These are phyloP conservation scores for Tausonia pullulans DNA, from an alignment of 1,284 basidiomycete species.

Conservation along the genomic window DNA sequence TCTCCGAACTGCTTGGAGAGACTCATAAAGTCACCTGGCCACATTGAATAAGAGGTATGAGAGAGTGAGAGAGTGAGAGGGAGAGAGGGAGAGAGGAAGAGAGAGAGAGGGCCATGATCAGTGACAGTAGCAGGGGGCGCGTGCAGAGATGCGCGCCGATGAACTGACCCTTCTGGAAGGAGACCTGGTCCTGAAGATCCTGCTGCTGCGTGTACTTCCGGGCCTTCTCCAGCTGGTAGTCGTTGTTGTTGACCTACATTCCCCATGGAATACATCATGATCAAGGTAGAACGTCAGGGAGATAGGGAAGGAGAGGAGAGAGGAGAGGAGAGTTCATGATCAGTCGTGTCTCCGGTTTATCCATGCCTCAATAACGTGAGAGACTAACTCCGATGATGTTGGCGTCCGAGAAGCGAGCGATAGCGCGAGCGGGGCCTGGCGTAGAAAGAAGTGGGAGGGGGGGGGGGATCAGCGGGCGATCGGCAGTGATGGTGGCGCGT, in stretches of 20 bases:
- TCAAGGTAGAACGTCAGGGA: neutral
- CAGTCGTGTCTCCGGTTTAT: neutral
- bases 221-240: constrained; percentile 78
- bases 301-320: neutral
- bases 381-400: constrained; percentile 54
- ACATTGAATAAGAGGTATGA: neutral
- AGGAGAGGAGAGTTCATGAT: neutral
- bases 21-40: constrained; percentile 78
- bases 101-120: neutral
- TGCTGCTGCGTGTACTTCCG: constrained; percentile 70
- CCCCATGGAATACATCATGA: neutral
- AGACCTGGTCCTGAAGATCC: constrained; percentile 64
- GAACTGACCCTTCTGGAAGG: constrained; percentile 59
- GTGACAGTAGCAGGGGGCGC: constrained; percentile 10
- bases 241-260: constrained; percentile 70
- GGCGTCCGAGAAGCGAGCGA: constrained; percentile 80
- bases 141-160: constrained; percentile 19
- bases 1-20: constrained; percentile 84
- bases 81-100: neutral
- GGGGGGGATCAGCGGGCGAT: too few species aligned
- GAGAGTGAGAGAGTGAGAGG: neutral
- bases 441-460: too few species aligned
- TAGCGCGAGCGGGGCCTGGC: constrained; percentile 29
- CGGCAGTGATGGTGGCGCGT: constrained; percentile 59
- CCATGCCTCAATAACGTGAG: too few species aligned